Conservation (phyloP, 163 green algal genomes). For the Scenedesmus sp. region DNA sequence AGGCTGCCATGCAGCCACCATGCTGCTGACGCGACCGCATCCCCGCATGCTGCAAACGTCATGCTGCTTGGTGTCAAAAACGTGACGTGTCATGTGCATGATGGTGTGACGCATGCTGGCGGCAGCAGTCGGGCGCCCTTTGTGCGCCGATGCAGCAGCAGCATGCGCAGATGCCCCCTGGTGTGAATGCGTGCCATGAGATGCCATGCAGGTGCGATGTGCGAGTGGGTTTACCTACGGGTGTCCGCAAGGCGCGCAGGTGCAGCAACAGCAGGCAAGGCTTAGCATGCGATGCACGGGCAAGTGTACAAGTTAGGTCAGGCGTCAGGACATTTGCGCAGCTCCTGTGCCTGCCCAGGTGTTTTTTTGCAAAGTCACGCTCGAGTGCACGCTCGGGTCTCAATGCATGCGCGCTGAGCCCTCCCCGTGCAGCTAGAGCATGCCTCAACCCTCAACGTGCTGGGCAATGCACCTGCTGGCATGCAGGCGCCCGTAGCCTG, state of each 20-base stretch:
- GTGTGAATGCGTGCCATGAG: not conserved
- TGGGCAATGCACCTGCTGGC: not conserved
- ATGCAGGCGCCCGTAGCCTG: slow-evolving; percentile 23
- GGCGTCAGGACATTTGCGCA: too few relatives aligned
- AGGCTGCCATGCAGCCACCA: not conserved
- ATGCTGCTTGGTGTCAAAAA: not conserved
- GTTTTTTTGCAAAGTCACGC: too few relatives aligned
- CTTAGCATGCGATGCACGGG: too few relatives aligned
- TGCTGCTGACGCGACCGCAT: not conserved
- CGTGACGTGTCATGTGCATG: not conserved
- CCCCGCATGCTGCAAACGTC: not conserved
- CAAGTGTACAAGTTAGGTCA: too few relatives aligned
- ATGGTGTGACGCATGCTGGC: not conserved
- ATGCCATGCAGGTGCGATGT: not conserved
- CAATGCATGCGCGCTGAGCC: too few relatives aligned
- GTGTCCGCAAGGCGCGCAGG: not conserved
- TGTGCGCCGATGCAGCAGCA: not conserved
- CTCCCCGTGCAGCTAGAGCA: too few relatives aligned
- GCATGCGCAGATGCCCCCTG: not conserved
- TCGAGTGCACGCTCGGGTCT: too few relatives aligned
- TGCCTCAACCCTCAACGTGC: too few relatives aligned
- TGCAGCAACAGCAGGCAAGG: not conserved
- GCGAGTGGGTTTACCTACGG: not conserved
- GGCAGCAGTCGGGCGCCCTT: not conserved
- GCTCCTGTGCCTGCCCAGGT: too few relatives aligned